These are phyloP conservation scores for Phlyctochytrium planicorne DNA, from an alignment of 192 early-diverging fungal genomes.

Conservation along the genomic window DNA sequence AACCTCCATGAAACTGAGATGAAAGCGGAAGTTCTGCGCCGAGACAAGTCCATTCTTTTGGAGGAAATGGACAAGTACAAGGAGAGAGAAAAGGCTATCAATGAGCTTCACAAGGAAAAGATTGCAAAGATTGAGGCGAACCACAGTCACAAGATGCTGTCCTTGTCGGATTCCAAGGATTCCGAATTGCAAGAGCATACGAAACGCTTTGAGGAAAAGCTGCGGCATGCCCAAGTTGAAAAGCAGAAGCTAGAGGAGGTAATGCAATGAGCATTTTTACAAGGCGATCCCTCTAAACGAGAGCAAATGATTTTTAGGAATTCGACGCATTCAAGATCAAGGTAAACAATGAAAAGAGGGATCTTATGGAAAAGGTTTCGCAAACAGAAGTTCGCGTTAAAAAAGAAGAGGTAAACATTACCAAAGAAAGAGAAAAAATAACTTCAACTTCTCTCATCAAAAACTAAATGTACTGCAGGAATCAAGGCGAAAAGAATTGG, in stretches of 20 bases:
- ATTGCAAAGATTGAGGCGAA: conserved; percentile 8
- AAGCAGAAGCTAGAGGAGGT: conserved; percentile 26
- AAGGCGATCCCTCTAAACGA: not conserved
- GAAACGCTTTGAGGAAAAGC: conserved; percentile 24
- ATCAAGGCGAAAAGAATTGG: conserved; percentile 33
- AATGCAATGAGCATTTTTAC: not conserved
- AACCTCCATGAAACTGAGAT: conserved; percentile 34
- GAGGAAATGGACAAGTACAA: conserved; percentile 45
- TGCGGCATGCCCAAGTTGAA: conserved; percentile 18
- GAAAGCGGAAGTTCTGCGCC: conserved; percentile 36
- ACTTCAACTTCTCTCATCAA: not conserved
- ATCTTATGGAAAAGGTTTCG: conserved; percentile 18
- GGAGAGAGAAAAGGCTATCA: conserved; percentile 31
- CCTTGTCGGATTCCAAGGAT: conserved; percentile 29
- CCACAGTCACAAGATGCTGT: conserved; percentile 20
- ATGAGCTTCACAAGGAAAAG: conserved; percentile 4
- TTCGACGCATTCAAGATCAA: conserved; percentile 18
- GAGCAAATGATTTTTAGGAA: no score
- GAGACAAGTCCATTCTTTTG: conserved; percentile 43
- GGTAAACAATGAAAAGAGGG: conserved; percentile 29
- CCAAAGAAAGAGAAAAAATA: not conserved
- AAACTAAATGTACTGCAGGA: conserved; percentile 33
- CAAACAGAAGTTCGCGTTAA: conserved; percentile 25
- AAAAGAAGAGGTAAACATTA: conserved; percentile 32
- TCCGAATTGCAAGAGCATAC: conserved; percentile 12